Evolutionary conservation across 2,329 filamentous ascomycete genomes (phyloP), one percentile per base, ranked within the genome.

Genomic region (Aspergillus versicolor): DNA sequence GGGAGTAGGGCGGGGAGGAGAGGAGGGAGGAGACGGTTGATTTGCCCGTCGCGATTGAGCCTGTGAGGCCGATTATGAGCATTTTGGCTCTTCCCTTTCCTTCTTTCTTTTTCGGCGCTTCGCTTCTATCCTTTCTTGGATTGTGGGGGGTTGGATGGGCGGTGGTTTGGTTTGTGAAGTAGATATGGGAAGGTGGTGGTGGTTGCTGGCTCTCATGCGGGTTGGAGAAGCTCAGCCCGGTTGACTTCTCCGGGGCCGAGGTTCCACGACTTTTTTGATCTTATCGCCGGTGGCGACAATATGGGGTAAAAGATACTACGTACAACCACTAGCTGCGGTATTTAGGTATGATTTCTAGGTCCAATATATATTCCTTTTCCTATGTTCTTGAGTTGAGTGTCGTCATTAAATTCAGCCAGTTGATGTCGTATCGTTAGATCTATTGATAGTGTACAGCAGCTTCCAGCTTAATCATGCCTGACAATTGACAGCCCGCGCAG

Each of bases 11-110:
- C 5, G 90, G 81, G 4, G 85, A 82, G 50, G 89, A 86, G 67
- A 99, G 89, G 65, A 96, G 83, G 40, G 83, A 81, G 27, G 94
- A 96, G 54, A 97, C 92, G 64, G 93, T 99, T 45, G 93, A 96
- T 84, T 99, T 99, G 73, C 94, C 94, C 5, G 94, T 99, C 59
- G 94, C 94, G 71, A 99, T 97, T 60, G 92, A 96, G 72, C 94
- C 94, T 8, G 94, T 99, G 24, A 99, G 86, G 56, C 94, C 94
- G 67, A 99, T 92, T 69, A 99, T 87, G 48, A 97, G 85, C 94
- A 97, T 97, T 57, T 57, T 63, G 53, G 24, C 27, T 38, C 17
- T 17, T 15, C 22, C 21, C 41, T 52, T n/a, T 11, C 45, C 19
- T 15, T 21, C 9, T 21, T 45, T n/a, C 5, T 22, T 41, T 41